Evolutionary conservation across 768 basidiomycete species (phyloP).

Genomic region (Trametes cingulata): DNA sequence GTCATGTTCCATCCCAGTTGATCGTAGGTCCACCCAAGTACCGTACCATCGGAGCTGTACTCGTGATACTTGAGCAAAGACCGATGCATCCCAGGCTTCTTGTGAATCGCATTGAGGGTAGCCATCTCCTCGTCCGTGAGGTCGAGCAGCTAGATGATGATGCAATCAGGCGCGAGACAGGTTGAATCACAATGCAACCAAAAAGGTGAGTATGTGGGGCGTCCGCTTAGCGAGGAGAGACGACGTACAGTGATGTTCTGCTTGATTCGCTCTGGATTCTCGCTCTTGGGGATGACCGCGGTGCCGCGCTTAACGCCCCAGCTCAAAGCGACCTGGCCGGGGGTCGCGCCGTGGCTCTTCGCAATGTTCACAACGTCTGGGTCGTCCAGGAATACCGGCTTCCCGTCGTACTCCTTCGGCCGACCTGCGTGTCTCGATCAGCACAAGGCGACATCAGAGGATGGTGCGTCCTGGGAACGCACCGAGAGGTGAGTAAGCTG

Average conservation of each 20-base stretch:
- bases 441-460: no score
- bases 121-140: slow-evolving; percentile 60
- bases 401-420: slow-evolving; percentile 32
- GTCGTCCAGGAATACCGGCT: slow-evolving; percentile 37
- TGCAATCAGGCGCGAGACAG: slow-evolving; percentile 57
- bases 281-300: slow-evolving; percentile 56
- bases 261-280: slow-evolving; percentile 43
- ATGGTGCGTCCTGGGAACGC: background rate
- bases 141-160: slow-evolving; percentile 65
- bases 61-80: slow-evolving; percentile 31
- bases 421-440: slow-evolving; percentile 25
- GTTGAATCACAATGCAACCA: background rate
- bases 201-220: slow-evolving; percentile 4
- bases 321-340: slow-evolving; percentile 55
- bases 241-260: slow-evolving; percentile 50
- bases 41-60: slow-evolving; percentile 30
- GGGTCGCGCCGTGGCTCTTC: slow-evolving; percentile 42
- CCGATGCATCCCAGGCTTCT: slow-evolving; percentile 48
- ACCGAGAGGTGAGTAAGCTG: slow-evolving; percentile 55
- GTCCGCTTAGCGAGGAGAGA: background rate
- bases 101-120: slow-evolving; percentile 58
- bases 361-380: slow-evolving; percentile 26
- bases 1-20: slow-evolving; percentile 45
- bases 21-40: slow-evolving; percentile 48
- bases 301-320: slow-evolving; percentile 59